phyloP scores from a whole-genome alignment of 208 protist species.

The Herpetomonas samuelpessoai region DNA sequence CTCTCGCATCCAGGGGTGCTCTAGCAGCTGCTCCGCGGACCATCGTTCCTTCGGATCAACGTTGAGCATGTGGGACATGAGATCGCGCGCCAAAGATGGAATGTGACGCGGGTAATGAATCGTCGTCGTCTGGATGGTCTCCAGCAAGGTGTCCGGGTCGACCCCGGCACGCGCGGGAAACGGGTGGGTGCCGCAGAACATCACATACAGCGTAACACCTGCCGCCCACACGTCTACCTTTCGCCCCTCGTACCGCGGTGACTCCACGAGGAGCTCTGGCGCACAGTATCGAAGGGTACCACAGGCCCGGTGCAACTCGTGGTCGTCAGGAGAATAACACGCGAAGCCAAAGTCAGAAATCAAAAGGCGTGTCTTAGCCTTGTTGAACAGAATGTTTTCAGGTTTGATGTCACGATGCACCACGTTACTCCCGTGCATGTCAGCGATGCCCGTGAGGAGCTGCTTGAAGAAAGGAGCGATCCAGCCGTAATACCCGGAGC shows the following conservation, averaged over 20 bases:
- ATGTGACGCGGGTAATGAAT: slow-evolving; percentile 60
- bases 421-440: slow-evolving; percentile 64
- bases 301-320: slow-evolving; percentile 52
- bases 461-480: slow-evolving; percentile 53
- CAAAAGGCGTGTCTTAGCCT: slow-evolving; percentile 39
- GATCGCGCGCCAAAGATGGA: slow-evolving; percentile 34
- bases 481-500: slow-evolving; percentile 20
- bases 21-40: slow-evolving; percentile 74
- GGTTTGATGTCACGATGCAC: slow-evolving; percentile 90
- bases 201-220: slow-evolving; percentile 86
- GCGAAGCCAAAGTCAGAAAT: slow-evolving; percentile 91
- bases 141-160: slow-evolving; percentile 53
- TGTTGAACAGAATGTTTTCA: slow-evolving; percentile 83
- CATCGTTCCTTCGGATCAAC: slow-evolving; percentile 64
- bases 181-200: slow-evolving; percentile 93
- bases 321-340: slow-evolving; percentile 45
- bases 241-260: slow-evolving; percentile 84
- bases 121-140: slow-evolving; percentile 47
- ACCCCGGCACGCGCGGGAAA: slow-evolving; percentile 49
- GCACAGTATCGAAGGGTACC: slow-evolving; percentile 84
- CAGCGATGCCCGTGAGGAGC: slow-evolving; percentile 55
- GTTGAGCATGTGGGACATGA: slow-evolving; percentile 75
- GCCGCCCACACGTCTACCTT: slow-evolving; percentile 89
- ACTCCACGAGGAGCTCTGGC: slow-evolving; percentile 69
- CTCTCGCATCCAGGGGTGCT: slow-evolving; percentile 58